Conservation (phyloP, 139 green algal species). For the Haematococcus sp. region DNA sequence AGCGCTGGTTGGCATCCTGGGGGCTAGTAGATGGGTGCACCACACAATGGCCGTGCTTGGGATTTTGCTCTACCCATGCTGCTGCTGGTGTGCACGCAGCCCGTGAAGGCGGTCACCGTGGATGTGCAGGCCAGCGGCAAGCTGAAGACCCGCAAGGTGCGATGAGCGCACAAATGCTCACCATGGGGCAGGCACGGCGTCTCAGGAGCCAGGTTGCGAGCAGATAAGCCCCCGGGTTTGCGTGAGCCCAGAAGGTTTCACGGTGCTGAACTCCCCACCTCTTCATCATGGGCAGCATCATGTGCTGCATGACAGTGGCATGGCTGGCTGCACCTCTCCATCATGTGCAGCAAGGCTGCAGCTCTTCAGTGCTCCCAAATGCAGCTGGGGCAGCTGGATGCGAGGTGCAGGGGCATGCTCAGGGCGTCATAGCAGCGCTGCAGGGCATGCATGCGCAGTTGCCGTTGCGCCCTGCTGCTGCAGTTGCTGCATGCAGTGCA, state of each 20-base stretch:
- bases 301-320: neutral
- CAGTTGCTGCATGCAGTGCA: neutral
- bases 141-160: constrained; percentile 78
- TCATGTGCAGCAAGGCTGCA: neutral
- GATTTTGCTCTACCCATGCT: too few relatives aligned
- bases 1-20: too few relatives aligned
- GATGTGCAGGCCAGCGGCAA: constrained; percentile 39
- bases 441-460: neutral
- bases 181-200: too few relatives aligned
- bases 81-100: constrained; percentile 1
- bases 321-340: neutral
- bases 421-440: neutral
- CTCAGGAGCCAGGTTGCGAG: too few relatives aligned
- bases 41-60: too few relatives aligned
- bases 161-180: too few relatives aligned
- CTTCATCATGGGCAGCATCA: neutral
- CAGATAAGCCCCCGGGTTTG: neutral
- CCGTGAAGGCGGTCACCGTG: constrained; percentile 25
- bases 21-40: too few relatives aligned
- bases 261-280: neutral
- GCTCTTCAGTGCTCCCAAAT: too few relatives aligned
- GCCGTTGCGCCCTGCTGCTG: neutral
- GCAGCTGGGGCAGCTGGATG: too few relatives aligned
- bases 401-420: too few relatives aligned
- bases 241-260: neutral